Evolutionary conservation across 371 early-diverging fungal species (phyloP).

Genomic region (Umbelopsis sp.): DNA sequence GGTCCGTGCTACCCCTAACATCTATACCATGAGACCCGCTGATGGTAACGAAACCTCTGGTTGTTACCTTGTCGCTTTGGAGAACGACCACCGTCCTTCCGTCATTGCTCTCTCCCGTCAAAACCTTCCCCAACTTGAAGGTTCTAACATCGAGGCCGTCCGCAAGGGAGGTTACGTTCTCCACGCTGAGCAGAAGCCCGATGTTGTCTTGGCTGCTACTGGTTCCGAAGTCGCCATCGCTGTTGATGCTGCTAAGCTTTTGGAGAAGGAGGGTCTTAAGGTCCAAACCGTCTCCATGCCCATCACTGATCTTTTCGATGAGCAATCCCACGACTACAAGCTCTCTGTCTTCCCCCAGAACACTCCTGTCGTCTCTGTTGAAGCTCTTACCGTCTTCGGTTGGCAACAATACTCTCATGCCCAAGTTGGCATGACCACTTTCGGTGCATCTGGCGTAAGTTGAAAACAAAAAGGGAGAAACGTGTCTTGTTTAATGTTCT

Average conservation of each 20-base stretch:
- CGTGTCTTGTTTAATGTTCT: no score
- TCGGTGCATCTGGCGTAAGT: constrained; percentile 85
- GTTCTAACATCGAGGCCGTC: constrained; percentile 81
- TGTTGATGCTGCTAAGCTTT: constrained; percentile 80
- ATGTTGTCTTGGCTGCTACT: constrained; percentile 86
- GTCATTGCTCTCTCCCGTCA: constrained; percentile 95
- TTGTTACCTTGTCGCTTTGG: constrained; percentile 84
- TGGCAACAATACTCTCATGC: constrained; percentile 96
- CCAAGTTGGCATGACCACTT: constrained; percentile 93
- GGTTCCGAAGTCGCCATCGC: constrained; percentile 96
- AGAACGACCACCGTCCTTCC: constrained; percentile 74
- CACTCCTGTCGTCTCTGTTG: constrained; percentile 87
- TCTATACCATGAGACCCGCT: constrained; percentile 90
- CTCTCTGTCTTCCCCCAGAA: constrained; percentile 80
- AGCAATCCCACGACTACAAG: constrained; percentile 88
- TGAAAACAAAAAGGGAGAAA: no score
- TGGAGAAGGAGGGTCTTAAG: constrained; percentile 59
- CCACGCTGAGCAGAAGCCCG: constrained; percentile 54
- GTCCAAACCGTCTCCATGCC: constrained; percentile 97
- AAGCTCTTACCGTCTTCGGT: constrained; percentile 93
- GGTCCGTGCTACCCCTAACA: constrained; percentile 95
- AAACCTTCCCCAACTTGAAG: constrained; percentile 89
- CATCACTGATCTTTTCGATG: constrained; percentile 93
- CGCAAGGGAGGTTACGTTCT: constrained; percentile 83
- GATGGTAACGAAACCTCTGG: constrained; percentile 97